Base-by-base conservation (phyloP, 768 basidiomycete species). In the Collybia nuda region DNA sequence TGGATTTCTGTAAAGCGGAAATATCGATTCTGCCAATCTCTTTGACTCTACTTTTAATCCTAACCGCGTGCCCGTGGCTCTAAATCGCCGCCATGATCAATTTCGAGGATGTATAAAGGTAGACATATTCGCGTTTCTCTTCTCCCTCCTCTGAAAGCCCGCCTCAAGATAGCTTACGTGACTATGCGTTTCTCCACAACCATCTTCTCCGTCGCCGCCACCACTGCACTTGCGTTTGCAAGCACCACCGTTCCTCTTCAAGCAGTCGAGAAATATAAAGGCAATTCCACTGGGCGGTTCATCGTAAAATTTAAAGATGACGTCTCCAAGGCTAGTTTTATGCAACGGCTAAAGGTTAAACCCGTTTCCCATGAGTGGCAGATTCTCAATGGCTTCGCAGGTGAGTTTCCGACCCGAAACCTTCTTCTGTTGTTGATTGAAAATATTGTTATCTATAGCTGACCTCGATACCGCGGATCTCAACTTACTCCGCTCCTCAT, bases 221-320 rank as follows among this genome's bases (percentile, higher is more conserved):
- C 12, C 12, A 4, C 12, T 11, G 9, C 32, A 5, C 32, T 18
- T 45, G 23, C 37, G 41, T 18, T 46, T 11, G 36, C 37, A 23
- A 39, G 26, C 8, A 28, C 42, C 0, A 6, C 21, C 11, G n/a
- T n/a, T n/a, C 21, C 26, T 22, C 37, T 49, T n/a, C 6, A 28
- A 15, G n/a, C 18, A 3, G 23, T 53, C 5, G 38, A 53, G 12
- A 49, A 40, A 18, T 41, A 44, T 17, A n/a, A 23, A 15, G 48
- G 66, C 2, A 47, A 54, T 40, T 68, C 56, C 3, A 61, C 54
- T 2, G 67, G 68, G 19, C 60, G 52, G 26, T 62, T 64, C 56
- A 66, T 71, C 32, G 61, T 69, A 48, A 61, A 60, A 36, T 48
- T 72, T 28, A 70, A 66, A 55, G 49, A 60, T 7, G 67, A 65